phyloP scores from a whole-genome alignment of 306 rosid genomes.

The Quercus agrifolia region DNA sequence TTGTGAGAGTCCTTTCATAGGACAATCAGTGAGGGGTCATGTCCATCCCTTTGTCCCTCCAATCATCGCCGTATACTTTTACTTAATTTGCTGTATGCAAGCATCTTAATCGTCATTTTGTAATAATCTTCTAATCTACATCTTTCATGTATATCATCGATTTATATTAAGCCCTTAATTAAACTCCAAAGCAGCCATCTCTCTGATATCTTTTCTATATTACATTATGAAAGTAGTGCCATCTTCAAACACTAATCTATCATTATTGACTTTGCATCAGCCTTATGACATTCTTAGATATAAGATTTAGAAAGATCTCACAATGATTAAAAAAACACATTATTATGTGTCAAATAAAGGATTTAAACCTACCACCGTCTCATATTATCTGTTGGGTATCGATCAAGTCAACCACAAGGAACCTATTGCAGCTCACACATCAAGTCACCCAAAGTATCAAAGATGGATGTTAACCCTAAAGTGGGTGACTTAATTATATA shows the following conservation, averaged over 20 bases:
- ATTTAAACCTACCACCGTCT: slow-evolving; percentile 8
- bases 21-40: slow-evolving; percentile 18
- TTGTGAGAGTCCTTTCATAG: slow-evolving; percentile 6
- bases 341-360: neutral
- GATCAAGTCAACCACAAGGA: slow-evolving; percentile 17
- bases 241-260: slow-evolving; percentile 1
- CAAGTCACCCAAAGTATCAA: slow-evolving; percentile 23
- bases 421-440: slow-evolving; percentile 18
- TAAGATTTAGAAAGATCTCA: slow-evolving; percentile 33
- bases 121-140: neutral
- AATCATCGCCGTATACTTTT: neutral
- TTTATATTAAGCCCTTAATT: neutral
- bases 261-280: slow-evolving; percentile 28
- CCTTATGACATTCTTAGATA: slow-evolving; percentile 22
- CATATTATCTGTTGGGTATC: slow-evolving; percentile 26
- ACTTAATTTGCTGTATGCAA: neutral
- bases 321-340: slow-evolving; percentile 8
- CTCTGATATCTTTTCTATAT: neutral
- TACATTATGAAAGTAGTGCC: slow-evolving; percentile 2
- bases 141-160: neutral
- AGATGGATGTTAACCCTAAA: slow-evolving; percentile 28
- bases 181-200: neutral
- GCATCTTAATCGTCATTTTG: neutral
- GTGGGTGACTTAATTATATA: slow-evolving; percentile 18
- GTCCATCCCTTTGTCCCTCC: neutral